Conservation (phyloP, 2,329 filamentous ascomycete species). For the Purpureocillium takamizusanense region DNA sequence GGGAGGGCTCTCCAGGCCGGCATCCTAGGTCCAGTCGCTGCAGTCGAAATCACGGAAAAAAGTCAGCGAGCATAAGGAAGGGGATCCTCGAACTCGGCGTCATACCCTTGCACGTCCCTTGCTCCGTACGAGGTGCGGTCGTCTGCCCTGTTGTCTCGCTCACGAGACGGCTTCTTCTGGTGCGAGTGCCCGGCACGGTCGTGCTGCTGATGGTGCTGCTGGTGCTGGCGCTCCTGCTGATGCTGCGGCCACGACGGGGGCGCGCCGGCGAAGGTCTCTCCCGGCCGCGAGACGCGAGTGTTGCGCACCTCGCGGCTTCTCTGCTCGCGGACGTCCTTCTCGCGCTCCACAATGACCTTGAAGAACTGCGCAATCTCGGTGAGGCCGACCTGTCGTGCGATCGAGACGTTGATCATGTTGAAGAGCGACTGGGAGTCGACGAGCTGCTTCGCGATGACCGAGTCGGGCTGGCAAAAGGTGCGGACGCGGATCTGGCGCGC, state of each 20-base stretch:
- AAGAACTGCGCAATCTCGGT: conserved; percentile 46
- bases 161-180: neutral
- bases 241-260: no score
- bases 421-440: conserved; percentile 43
- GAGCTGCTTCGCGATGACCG: conserved; percentile 48
- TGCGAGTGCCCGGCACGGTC: neutral
- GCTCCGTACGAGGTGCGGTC: neutral
- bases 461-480: conserved; percentile 50
- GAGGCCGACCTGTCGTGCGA: conserved; percentile 34
- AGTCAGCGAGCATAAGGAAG: conserved; percentile 2
- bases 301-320: conserved; percentile 11
- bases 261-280: neutral
- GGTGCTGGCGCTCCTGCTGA: no score
- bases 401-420: conserved; percentile 36
- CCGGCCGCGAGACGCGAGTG: neutral
- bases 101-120: neutral
- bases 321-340: conserved; percentile 20
- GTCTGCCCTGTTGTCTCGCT: neutral
- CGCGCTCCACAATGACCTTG: conserved; percentile 40
- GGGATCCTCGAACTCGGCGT: neutral
- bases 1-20: no score
- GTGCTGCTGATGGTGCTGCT: neutral
- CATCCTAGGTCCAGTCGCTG: neutral
- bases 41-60: neutral
- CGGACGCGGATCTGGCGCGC: conserved; percentile 43